Evolutionary conservation across 2,329 filamentous ascomycete genomes (phyloP).

Genomic region (Diaporthe ilicicola): DNA sequence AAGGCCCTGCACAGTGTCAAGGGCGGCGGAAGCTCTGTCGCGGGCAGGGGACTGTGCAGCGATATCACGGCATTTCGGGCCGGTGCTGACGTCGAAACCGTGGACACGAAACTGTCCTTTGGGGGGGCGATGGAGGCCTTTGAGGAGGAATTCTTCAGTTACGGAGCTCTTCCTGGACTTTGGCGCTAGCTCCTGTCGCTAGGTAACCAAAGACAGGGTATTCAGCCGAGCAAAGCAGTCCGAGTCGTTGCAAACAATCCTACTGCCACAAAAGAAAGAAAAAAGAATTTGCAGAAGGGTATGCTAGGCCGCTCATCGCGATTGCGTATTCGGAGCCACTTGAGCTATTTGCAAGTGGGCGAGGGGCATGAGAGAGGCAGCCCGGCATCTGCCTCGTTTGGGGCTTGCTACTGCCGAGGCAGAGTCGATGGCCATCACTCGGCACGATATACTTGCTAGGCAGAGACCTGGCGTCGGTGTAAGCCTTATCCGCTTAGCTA

Average conservation of each 20-base stretch:
- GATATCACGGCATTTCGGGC: slow-evolving; percentile 28
- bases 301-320: neutral
- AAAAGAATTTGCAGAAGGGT: neutral
- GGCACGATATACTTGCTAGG: neutral
- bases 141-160: slow-evolving; percentile 27
- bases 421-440: neutral
- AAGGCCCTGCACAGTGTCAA: slow-evolving; percentile 16
- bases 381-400: too few relatives aligned
- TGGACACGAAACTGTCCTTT: slow-evolving; percentile 16
- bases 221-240: neutral
- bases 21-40: slow-evolving; percentile 16
- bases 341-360: neutral
- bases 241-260: neutral
- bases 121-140: slow-evolving; percentile 23
- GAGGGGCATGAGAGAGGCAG: neutral
- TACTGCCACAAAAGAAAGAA: neutral
- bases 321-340: neutral
- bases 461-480: neutral
- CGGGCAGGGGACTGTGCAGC: slow-evolving; percentile 29
- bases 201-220: neutral
- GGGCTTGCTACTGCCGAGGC: neutral
- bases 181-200: slow-evolving; percentile 7
- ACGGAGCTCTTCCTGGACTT: slow-evolving; percentile 19
- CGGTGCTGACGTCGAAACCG: slow-evolving; percentile 25
- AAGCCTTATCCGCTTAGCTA: neutral